These are phyloP conservation scores for Prunella vulgaris DNA, from an alignment of 257 asterid genomes.

Conservation along the genomic window DNA sequence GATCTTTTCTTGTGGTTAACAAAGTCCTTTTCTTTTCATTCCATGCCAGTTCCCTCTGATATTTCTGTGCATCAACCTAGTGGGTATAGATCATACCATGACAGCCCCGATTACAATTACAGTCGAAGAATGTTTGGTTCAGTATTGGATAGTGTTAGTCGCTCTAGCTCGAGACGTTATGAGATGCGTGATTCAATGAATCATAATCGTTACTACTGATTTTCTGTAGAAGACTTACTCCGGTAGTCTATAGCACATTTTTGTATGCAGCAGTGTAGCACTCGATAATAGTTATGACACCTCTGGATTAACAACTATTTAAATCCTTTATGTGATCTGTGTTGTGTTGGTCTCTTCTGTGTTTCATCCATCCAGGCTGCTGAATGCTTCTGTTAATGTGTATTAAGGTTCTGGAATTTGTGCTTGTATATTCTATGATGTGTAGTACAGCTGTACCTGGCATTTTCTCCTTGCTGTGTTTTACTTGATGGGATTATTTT, in stretches of 20 bases:
- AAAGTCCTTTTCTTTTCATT: slow-evolving; percentile 32
- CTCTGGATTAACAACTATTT: slow-evolving; percentile 20
- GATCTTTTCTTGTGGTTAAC: slow-evolving; percentile 29
- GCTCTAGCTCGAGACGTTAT: slow-evolving; percentile 53
- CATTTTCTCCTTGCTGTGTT: not conserved
- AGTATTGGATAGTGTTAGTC: slow-evolving; percentile 51
- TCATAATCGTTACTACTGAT: slow-evolving; percentile 37
- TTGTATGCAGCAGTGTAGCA: slow-evolving; percentile 24
- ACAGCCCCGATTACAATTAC: slow-evolving; percentile 47
- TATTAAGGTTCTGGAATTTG: not conserved
- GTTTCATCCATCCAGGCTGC: slow-evolving; percentile 3
- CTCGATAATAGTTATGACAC: slow-evolving; percentile 16
- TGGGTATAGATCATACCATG: slow-evolving; percentile 66
- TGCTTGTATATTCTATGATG: not conserved
- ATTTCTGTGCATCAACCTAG: slow-evolving; percentile 50
- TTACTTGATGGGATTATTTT: not conserved
- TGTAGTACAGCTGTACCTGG: not conserved
- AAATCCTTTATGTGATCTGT: not conserved
- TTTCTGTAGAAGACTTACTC: slow-evolving; percentile 25
- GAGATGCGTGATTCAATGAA: slow-evolving; percentile 41
- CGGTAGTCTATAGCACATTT: slow-evolving; percentile 24
- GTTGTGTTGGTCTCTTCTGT: slow-evolving; percentile 2
- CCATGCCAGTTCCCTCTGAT: slow-evolving; percentile 58
- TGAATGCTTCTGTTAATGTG: slow-evolving; percentile 7
- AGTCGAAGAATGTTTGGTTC: slow-evolving; percentile 66